Evolutionary conservation across 2,329 filamentous ascomycete species (phyloP), one percentile per base, ranked within the genome.

Genomic region (Corynespora cassiicola): DNA sequence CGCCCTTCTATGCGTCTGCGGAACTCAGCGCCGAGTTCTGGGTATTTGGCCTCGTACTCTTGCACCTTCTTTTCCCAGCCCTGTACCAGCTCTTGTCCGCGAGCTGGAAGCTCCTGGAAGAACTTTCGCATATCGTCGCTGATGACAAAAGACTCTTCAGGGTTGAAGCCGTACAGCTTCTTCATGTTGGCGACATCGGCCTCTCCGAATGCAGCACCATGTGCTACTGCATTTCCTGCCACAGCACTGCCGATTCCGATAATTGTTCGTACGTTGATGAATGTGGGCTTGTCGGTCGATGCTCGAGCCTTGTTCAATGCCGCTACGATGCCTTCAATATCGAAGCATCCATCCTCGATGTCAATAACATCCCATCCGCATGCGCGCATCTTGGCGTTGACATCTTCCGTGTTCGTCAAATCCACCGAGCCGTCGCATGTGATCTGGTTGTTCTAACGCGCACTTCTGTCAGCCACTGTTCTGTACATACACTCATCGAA

Each of bases 371-470:
- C 52, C 77, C 78, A 83, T 3, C 77, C 77, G 20, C 70, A 76
- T 6, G 79, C 78, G 4, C 71, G 63, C 78, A 82, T 81, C 61
- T 82, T 83, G 6, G 69, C 61, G 39, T 82, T 81, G 50, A 81
- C 67, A 30, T 82, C 78, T 50, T 83, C 58, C 5, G 70, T 76
- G 49, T 77, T 79, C 3, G 70, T 70, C 45, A 73, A 61, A 59
- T 80, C 76, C 4, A 80, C 71, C 2, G 70, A 72, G 1, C 79
- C 79, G 43, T 81, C 79, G 49, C 78, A 81, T 5, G 78, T 81
- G 32, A 82, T 69, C 50, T 79, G 74, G 58, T 82, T 82, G 61
- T 82, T 81, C n/a, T n/a, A n/a, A n/a, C n/a, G n/a, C n/a, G n/a
- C n/a, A n/a, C 22, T n/a, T 24, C 22, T 24, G 8, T n/a, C 22